Percentiles rank a stretch among this genome's conserved stretches.
Conservation (phyloP, 176 grass and related monocot species). For the Oryza meridionalis region DNA sequence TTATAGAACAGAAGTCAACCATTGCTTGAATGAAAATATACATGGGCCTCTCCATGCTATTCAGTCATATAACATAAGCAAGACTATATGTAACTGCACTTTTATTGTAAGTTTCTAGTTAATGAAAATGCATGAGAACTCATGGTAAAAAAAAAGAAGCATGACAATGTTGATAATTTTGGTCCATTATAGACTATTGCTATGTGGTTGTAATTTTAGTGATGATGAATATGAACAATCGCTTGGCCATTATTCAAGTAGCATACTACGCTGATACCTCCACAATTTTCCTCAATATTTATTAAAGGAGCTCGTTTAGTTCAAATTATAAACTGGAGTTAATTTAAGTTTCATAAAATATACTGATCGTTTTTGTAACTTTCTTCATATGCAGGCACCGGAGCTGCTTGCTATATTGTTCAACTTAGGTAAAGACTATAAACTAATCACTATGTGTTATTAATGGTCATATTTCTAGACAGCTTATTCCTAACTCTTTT, state of each 20-base stretch:
- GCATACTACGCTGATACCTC: neutral
- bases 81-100: neutral
- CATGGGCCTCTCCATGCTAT: conserved; percentile 16
- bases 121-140: neutral
- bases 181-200: neutral
- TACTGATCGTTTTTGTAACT: conserved; percentile 32
- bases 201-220: neutral
- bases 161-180: neutral
- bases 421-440: conserved; percentile 68
- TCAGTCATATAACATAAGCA: conserved; percentile 2
- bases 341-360: neutral
- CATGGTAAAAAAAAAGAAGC: neutral
- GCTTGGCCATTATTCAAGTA: neutral
- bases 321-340: conserved; percentile 13
- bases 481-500: conserved; percentile 11
- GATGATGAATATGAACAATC: conserved; percentile 14
- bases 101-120: neutral
- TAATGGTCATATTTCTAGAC: conserved; percentile 13
- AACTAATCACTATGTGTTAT: neutral
- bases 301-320: conserved; percentile 19
- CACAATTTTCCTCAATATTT: conserved; percentile 1
- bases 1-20: conserved; percentile 18
- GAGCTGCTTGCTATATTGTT: conserved; percentile 82
- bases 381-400: conserved; percentile 68
- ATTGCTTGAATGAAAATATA: neutral